phyloP scores from a whole-genome alignment of 1,139 yeast species.

The Suhomyces yuchorum region DNA sequence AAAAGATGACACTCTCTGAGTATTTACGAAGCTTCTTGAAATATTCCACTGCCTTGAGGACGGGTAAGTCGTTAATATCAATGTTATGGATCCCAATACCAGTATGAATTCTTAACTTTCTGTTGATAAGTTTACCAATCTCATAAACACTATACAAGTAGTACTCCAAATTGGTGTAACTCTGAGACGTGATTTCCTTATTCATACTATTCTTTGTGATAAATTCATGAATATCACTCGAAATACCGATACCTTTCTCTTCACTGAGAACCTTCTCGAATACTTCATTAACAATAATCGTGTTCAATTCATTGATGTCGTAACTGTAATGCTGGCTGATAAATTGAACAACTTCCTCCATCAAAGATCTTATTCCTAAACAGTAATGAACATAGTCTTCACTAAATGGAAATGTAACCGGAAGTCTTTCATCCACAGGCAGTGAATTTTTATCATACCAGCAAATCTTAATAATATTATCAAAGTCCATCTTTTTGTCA shows the following conservation, averaged over 20 bases:
- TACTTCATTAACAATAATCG: slow-evolving; percentile 56
- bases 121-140: slow-evolving; percentile 50
- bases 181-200: slow-evolving; percentile 90
- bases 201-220: slow-evolving; percentile 63
- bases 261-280: slow-evolving; percentile 71
- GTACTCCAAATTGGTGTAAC: slow-evolving; percentile 83
- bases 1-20: slow-evolving; percentile 82
- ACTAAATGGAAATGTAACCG: slow-evolving; percentile 84
- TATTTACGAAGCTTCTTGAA: slow-evolving; percentile 66
- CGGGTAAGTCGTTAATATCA: slow-evolving; percentile 40
- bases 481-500: slow-evolving; percentile 59
- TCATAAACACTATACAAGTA: slow-evolving; percentile 66
- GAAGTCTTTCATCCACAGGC: slow-evolving; percentile 46
- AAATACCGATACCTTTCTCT: slow-evolving; percentile 55
- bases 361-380: slow-evolving; percentile 66
- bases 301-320: slow-evolving; percentile 47
- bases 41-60: slow-evolving; percentile 44
- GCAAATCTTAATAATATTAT: slow-evolving; percentile 60
- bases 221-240: slow-evolving; percentile 64
- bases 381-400: slow-evolving; percentile 87
- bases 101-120: slow-evolving; percentile 53
- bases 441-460: slow-evolving; percentile 67
- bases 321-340: slow-evolving; percentile 64
- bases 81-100: slow-evolving; percentile 49
- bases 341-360: slow-evolving; percentile 64